Conservation (phyloP, 179 eudicot genomes). For the Sideroxylon spinosum region DNA sequence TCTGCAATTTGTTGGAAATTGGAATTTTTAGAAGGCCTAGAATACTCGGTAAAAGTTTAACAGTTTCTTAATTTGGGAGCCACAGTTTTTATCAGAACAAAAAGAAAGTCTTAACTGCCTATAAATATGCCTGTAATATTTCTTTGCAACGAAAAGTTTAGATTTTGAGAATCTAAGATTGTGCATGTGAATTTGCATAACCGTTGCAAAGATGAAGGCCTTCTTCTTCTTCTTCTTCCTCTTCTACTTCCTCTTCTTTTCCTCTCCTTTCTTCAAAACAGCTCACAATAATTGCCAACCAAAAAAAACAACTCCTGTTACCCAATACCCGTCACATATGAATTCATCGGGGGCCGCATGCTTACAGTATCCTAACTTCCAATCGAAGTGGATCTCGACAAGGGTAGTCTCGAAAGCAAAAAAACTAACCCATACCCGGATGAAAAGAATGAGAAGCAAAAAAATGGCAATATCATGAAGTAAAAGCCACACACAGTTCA, state of each 20-base stretch:
- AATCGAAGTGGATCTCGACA: background rate
- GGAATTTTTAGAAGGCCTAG: background rate
- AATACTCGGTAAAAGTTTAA: background rate
- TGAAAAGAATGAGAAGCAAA: background rate
- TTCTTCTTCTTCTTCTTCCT: background rate
- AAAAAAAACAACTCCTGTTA: background rate
- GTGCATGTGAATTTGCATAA: background rate
- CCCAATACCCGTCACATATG: background rate
- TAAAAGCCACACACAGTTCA: conserved; percentile 3
- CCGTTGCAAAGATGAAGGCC: conserved; percentile 5
- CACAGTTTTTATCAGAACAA: background rate
- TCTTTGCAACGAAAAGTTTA: background rate
- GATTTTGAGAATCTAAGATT: background rate
- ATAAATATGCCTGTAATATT: too few species aligned
- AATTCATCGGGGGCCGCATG: background rate
- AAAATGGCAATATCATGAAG: background rate
- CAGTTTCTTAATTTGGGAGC: background rate
- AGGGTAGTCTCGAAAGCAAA: background rate
- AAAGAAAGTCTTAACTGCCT: background rate
- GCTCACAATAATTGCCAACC: background rate
- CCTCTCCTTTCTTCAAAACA: background rate
- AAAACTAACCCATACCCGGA: background rate
- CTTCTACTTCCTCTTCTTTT: background rate
- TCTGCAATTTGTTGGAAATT: background rate
- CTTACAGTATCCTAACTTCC: background rate